These are phyloP conservation scores for Claviceps maximensis DNA, from an alignment of 2,329 filamentous ascomycete species.

Conservation along the genomic window DNA sequence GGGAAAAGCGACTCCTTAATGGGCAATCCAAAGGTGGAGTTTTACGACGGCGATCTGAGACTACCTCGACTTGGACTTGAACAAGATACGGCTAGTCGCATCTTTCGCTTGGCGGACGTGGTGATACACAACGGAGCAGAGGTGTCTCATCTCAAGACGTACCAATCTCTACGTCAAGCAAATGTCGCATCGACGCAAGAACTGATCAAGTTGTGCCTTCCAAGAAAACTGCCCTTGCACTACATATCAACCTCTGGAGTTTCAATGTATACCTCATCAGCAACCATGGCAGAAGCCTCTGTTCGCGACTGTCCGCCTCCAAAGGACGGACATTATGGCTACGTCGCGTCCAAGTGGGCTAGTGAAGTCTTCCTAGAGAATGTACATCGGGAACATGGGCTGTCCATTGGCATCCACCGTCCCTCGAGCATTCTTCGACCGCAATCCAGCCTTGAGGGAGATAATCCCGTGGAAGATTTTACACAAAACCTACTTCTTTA, in stretches of 20 bases:
- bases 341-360: conserved; percentile 20
- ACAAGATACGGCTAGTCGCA: conserved; percentile 2
- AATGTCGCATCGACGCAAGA: conserved; percentile 20
- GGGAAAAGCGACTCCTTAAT: conserved; percentile 6
- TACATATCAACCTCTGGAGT: background rate
- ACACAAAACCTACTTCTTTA: background rate
- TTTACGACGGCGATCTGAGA: conserved; percentile 18
- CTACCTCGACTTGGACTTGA: conserved; percentile 24
- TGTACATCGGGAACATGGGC: background rate
- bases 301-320: conserved; percentile 1
- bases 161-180: conserved; percentile 12
- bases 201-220: conserved; percentile 12
- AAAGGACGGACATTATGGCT: conserved; percentile 15
- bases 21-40: conserved; percentile 7
- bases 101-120: conserved; percentile 9
- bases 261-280: background rate
- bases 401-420: conserved; percentile 8
- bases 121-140: conserved; percentile 38
- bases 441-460: background rate
- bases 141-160: conserved; percentile 19
- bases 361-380: conserved; percentile 18
- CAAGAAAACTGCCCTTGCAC: conserved; percentile 19
- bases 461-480: background rate
- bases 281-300: background rate
- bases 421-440: conserved; percentile 4